A percentile compares a stretch with the other conserved stretches of the same genome.
phyloP scores from a whole-genome alignment of 2,329 filamentous ascomycete genomes.

The Aspergillus hortae region DNA sequence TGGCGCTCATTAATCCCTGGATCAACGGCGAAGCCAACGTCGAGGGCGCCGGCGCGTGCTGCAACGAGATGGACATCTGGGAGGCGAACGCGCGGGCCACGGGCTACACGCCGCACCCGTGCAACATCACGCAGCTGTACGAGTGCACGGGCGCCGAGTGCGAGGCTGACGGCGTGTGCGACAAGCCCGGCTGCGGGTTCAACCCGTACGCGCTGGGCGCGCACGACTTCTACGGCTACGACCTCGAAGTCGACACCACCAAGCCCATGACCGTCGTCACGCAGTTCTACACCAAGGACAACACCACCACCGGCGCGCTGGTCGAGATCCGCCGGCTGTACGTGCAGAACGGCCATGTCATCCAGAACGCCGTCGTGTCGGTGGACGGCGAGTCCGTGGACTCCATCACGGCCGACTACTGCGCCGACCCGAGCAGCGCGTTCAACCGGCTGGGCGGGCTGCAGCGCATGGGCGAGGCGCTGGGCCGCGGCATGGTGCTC shows the following conservation, averaged over 20 bases:
- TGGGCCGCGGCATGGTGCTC: conserved; percentile 58
- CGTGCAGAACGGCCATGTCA: conserved; percentile 57
- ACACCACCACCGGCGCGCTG: conserved; percentile 49
- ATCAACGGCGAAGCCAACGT: conserved; percentile 54
- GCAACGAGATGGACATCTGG: conserved; percentile 65
- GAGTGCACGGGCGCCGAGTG: conserved; percentile 37
- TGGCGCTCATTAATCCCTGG: too few relatives aligned
- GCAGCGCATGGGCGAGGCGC: conserved; percentile 51
- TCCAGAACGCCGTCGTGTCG: conserved; percentile 44
- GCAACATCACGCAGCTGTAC: conserved; percentile 50
- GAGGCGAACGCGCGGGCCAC: conserved; percentile 62
- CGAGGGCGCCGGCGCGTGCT: conserved; percentile 55
- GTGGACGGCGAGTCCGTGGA: conserved; percentile 39
- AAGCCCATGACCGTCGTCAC: conserved; percentile 62
- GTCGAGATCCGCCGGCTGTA: conserved; percentile 59
- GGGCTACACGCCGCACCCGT: conserved; percentile 62
- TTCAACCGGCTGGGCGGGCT: conserved; percentile 54
- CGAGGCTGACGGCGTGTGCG: conserved; percentile 50
- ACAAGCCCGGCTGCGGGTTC: conserved; percentile 65
- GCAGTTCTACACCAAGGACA: conserved; percentile 54
- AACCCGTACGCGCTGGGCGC: conserved; percentile 63
- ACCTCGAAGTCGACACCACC: conserved; percentile 55
- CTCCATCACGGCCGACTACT: conserved; percentile 55
- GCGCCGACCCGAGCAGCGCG: conserved; percentile 45
- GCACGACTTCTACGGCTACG: conserved; percentile 58